phyloP scores from a whole-genome alignment of 2,329 filamentous ascomycete genomes.

The Karstenula rhodostoma region DNA sequence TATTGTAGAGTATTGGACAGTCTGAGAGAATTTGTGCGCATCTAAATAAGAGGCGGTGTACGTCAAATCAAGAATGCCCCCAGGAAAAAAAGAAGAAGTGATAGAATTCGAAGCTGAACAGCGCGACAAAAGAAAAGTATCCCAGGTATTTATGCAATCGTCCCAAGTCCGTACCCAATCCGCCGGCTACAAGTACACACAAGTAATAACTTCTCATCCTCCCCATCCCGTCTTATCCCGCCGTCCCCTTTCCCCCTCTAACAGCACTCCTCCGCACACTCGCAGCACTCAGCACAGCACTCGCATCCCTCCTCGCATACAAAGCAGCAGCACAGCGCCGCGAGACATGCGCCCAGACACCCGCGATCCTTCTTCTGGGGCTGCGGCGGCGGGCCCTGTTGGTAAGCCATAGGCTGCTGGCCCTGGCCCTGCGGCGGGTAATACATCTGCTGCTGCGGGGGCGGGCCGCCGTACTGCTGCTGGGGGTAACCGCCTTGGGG shows the following conservation, averaged over 20 bases:
- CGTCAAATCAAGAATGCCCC: neutral
- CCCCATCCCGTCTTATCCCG: neutral
- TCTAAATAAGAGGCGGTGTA: neutral
- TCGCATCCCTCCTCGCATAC: constrained; percentile 71
- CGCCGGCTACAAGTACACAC: neutral
- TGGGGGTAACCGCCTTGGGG: constrained; percentile 15
- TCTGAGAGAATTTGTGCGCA: neutral
- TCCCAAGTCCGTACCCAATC: neutral
- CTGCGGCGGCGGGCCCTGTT: constrained; percentile 58
- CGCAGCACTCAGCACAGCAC: constrained; percentile 69
- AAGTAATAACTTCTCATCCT: neutral
- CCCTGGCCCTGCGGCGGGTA: constrained; percentile 39
- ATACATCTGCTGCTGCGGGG: constrained; percentile 37
- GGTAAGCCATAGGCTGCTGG: constrained; percentile 50
- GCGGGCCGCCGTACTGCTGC: constrained; percentile 25
- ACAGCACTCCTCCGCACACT: constrained; percentile 47
- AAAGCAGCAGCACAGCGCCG: constrained; percentile 67
- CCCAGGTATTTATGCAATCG: neutral
- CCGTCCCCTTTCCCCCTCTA: constrained; percentile 11
- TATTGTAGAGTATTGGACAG: neutral
- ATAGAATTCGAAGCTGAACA: neutral
- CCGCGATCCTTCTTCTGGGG: constrained; percentile 46
- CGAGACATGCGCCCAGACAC: constrained; percentile 43
- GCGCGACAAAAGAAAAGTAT: neutral
- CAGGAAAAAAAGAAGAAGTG: neutral